phyloP scores from a whole-genome alignment of 805 yeast genomes.

The Candida boleticola region DNA sequence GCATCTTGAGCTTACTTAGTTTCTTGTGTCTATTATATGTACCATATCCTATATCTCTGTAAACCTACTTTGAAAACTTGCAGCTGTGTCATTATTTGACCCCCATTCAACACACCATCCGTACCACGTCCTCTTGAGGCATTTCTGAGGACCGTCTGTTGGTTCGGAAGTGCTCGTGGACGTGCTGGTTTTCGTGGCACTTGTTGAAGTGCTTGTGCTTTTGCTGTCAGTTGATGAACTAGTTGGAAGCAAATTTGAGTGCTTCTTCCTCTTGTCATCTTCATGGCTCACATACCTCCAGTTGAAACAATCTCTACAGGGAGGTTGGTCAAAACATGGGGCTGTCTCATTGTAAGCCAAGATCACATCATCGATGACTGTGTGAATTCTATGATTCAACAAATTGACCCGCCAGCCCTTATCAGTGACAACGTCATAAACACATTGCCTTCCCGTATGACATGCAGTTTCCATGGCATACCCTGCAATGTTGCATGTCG shows the following conservation, averaged over 20 bases:
- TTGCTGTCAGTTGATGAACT: slow-evolving; percentile 5
- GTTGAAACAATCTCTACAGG: slow-evolving; percentile 86
- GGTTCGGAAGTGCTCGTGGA: slow-evolving; percentile 11
- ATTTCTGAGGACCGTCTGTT: slow-evolving; percentile 35
- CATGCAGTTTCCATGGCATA: slow-evolving; percentile 97
- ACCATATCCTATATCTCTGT: not conserved
- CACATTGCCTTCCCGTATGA: slow-evolving; percentile 84
- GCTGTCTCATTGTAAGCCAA: slow-evolving; percentile 75
- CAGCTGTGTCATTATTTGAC: slow-evolving; percentile 20
- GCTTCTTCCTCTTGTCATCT: slow-evolving; percentile 20
- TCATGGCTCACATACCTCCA: slow-evolving; percentile 72
- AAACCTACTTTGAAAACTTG: not conserved
- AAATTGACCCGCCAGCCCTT: slow-evolving; percentile 88
- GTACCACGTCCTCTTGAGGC: slow-evolving; percentile 62
- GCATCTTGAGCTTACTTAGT: no score
- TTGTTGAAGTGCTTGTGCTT: not conserved
- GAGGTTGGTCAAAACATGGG: slow-evolving; percentile 67
- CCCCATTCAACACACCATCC: slow-evolving; percentile 59
- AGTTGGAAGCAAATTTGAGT: slow-evolving; percentile 18
- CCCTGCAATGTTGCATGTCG: slow-evolving; percentile 87
- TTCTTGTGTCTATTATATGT: no score
- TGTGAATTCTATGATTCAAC: slow-evolving; percentile 85
- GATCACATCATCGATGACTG: slow-evolving; percentile 81
- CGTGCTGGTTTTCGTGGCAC: slow-evolving; percentile 4
- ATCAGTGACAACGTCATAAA: slow-evolving; percentile 86